These are phyloP conservation scores for Rhypophila decipiens DNA, from an alignment of 495 filamentous ascomycete genomes.

Conservation along the genomic window DNA sequence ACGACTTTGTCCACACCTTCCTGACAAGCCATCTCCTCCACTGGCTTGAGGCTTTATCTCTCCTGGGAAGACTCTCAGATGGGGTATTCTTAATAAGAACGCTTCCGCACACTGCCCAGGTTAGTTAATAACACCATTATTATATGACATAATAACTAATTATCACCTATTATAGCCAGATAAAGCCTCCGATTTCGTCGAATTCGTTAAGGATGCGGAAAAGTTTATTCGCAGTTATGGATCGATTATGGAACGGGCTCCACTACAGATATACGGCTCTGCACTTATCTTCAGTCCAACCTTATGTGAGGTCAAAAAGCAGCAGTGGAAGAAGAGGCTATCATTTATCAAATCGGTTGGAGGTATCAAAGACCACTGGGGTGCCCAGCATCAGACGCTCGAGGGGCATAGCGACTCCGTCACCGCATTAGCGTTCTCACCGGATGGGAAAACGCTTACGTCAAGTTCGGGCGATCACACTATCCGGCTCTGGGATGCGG, in stretches of 20 bases:
- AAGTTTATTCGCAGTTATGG: slow-evolving; percentile 23
- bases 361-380: neutral
- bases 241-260: slow-evolving; percentile 18
- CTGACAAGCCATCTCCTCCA: slow-evolving; percentile 36
- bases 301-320: slow-evolving; percentile 11
- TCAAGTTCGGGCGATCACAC: slow-evolving; percentile 18
- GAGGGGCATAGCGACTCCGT: slow-evolving; percentile 11
- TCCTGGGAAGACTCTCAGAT: slow-evolving; percentile 28
- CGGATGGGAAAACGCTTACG: slow-evolving; percentile 17
- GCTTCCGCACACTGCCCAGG: neutral
- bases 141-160: too few species aligned
- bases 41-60: slow-evolving; percentile 21
- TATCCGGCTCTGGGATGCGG: slow-evolving; percentile 9
- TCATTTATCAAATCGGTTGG: neutral
- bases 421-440: slow-evolving; percentile 30
- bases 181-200: slow-evolving; percentile 1
- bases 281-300: slow-evolving; percentile 15
- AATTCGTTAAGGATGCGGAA: slow-evolving; percentile 11
- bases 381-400: slow-evolving; percentile 13
- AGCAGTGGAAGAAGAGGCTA: neutral
- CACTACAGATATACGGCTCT: slow-evolving; percentile 11
- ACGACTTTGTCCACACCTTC: slow-evolving; percentile 24
- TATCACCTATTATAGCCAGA: slow-evolving; percentile 7
- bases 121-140: slow-evolving; percentile 2
- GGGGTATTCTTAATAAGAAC: slow-evolving; percentile 8